Conservation (phyloP, 75 land plant species). For the Cryptomeria japonica region DNA sequence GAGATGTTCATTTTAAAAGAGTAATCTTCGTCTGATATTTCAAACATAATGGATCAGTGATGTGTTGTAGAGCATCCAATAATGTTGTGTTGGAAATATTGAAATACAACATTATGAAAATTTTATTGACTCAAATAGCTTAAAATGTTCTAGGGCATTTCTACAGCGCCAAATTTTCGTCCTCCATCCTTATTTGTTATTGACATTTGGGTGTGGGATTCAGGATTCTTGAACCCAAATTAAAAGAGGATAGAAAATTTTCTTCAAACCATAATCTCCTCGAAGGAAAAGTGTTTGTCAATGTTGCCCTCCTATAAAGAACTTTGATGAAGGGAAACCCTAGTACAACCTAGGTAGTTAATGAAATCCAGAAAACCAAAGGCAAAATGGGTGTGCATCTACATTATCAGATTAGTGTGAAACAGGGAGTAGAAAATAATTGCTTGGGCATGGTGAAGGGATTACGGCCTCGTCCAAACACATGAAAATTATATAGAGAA, state of each 20-base stretch:
- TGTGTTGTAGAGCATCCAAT: background rate
- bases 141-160: background rate
- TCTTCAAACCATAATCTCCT: background rate
- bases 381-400: background rate
- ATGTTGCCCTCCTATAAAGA: background rate
- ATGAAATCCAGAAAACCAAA: background rate
- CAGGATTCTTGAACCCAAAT: background rate
- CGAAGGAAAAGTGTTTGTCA: background rate
- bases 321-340: background rate
- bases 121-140: background rate
- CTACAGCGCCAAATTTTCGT: background rate
- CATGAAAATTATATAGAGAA: conserved; percentile 50
- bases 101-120: background rate
- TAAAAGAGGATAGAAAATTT: too few species aligned
- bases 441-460: conserved; percentile 56
- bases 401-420: background rate
- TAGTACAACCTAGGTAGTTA: too few species aligned
- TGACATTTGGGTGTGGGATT: background rate
- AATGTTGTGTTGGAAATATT: background rate
- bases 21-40: background rate
- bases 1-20: background rate
- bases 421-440: conserved; percentile 10
- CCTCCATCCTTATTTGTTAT: too few species aligned
- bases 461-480: conserved; percentile 79
- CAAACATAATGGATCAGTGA: background rate